Evolutionary conservation across 345 rosid species (phyloP).

Genomic region (Erucastrum elatum): DNA sequence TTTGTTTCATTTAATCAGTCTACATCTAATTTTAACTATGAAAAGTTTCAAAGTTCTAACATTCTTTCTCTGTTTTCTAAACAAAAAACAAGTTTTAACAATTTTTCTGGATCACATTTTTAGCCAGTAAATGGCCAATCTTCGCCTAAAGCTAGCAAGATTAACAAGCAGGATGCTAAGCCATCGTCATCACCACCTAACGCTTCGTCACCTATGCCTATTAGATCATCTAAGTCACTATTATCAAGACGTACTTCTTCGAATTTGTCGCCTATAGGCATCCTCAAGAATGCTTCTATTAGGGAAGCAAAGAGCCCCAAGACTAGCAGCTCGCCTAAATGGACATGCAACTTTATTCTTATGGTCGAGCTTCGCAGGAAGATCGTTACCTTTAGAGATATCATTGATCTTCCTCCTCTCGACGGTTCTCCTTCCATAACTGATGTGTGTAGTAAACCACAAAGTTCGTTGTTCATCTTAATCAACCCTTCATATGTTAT

Average conservation of each 20-base stretch:
- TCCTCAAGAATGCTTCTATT: constrained; percentile 27
- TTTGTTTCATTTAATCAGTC: not conserved
- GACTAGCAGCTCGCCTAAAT: constrained; percentile 40
- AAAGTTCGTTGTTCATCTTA: not conserved
- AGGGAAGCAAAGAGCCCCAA: constrained; percentile 39
- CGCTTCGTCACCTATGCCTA: constrained; percentile 30
- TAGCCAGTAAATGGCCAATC: constrained; percentile 41
- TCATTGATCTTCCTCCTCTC: constrained; percentile 61
- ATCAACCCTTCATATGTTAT: not conserved
- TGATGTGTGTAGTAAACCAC: constrained; percentile 44
- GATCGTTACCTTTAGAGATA: constrained; percentile 64
- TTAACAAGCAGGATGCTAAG: constrained; percentile 37
- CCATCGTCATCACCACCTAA: constrained; percentile 28
- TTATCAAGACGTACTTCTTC: constrained; percentile 35
- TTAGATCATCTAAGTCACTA: constrained; percentile 37
- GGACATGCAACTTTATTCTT: constrained; percentile 43
- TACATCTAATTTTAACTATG: not conserved
- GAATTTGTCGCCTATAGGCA: constrained; percentile 13
- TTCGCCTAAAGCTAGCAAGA: constrained; percentile 39
- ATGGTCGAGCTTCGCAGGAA: constrained; percentile 71
- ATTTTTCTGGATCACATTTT: not conserved
- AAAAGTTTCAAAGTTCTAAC: not conserved
- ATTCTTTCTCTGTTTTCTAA: not conserved
- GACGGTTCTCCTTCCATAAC: constrained; percentile 50
- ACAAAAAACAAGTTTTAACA: not conserved